Base-by-base conservation (phyloP, 371 early-diverging fungal genomes). In the Mortierella sp. region DNA sequence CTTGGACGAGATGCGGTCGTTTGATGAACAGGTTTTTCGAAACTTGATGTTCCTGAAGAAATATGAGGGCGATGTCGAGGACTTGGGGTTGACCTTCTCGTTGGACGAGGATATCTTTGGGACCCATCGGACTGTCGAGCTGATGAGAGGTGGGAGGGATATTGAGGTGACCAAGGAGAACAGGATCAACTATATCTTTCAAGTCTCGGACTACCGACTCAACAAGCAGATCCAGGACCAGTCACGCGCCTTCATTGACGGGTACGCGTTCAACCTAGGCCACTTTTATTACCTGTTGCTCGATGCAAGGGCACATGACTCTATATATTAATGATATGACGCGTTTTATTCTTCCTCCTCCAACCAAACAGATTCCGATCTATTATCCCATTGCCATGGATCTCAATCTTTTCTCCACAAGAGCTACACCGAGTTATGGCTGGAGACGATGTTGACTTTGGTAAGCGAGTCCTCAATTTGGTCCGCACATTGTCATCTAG, bases 381-480 rank as follows among this genome's bases (percentile, higher is more conserved):
- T 8, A 91, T 98, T 26, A 89, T 94, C 39, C 90, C 92, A 0
- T 87, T 88, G 40, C 73, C 73, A 1, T 94, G 93, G 93, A 82
- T 96, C 77, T 86, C 93, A 64, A 73, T 96, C 65, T 85, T 97
- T 68, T 92, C 93, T 52, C 94, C 95, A 43, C 88, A 91, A 19
- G 98, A 98, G 80, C 80, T 98, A 41, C 95, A 97, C 64, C 91
- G 92, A 6, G 91, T 97, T 1, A 88, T 97, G 71, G 93, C 94
- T 22, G 97, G 97, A 11, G 93, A 93, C 71, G 91, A 91, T 66
- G 87, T 82, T 26, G 91, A 92, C 73, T 91, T 92, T 78, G 91
- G 92, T 89, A 88, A 78, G 71, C 40, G 24, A 14, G 1, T 24
- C 22, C n/a, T n/a, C n/a, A n/a, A n/a, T 41, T 22, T 34, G 29